Conservation (phyloP, 371 early-diverging fungal species). For the Blakeslea trispora region DNA sequence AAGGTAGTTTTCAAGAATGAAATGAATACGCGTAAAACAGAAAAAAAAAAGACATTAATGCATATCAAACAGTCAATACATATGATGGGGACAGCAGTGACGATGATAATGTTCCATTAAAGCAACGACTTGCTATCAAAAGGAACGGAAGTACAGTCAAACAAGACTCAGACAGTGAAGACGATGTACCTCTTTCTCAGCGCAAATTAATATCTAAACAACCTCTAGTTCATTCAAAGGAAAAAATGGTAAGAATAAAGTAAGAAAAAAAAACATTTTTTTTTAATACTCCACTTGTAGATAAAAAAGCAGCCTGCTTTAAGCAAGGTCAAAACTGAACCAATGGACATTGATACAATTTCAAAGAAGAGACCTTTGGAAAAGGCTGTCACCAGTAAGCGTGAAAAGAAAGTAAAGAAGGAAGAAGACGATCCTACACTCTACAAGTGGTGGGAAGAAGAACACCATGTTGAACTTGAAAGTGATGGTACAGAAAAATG, state of each 20-base stretch:
- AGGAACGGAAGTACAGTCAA: conserved; percentile 7
- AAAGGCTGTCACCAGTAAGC: conserved; percentile 14
- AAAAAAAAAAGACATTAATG: too few species aligned
- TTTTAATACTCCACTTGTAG: too few species aligned
- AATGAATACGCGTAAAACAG: too few species aligned
- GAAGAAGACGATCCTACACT: conserved; percentile 37
- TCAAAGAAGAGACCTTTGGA: conserved; percentile 20
- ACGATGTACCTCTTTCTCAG: conserved; percentile 41
- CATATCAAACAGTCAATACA: not conserved
- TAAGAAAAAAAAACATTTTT: conserved; percentile 10
- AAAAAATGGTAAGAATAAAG: not conserved
- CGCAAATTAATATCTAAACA: conserved; percentile 5
- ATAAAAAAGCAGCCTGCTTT: conserved; percentile 7
- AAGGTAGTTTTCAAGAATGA: too few species aligned
- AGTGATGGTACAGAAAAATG: conserved; percentile 67
- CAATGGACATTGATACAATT: conserved; percentile 28
- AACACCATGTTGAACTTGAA: conserved; percentile 54
- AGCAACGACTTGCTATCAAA: conserved; percentile 4
- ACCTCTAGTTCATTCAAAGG: conserved; percentile 3
- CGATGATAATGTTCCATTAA: conserved; percentile 20
- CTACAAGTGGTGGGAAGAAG: conserved; percentile 52
- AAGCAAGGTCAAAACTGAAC: conserved; percentile 22
- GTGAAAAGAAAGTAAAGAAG: conserved; percentile 26
- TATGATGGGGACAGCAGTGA: conserved; percentile 2
- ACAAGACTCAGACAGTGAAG: conserved; percentile 27